Conservation (phyloP, 305 asterid species). For the Fraxinus ornus region DNA sequence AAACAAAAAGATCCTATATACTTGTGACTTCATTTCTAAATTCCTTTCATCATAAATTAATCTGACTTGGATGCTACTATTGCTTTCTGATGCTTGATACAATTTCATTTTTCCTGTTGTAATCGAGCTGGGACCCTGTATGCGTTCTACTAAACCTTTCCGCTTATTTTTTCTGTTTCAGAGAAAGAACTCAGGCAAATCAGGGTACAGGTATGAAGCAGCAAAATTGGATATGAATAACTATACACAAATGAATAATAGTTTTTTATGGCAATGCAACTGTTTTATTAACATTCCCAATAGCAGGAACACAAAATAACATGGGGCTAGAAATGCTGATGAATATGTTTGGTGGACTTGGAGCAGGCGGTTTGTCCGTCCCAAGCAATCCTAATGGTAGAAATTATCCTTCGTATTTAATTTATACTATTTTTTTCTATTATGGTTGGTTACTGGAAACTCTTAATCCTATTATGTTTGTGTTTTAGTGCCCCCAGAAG, state of each 20-base stretch:
- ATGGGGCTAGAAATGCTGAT: constrained; percentile 42
- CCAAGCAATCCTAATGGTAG: constrained; percentile 46
- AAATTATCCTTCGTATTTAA: constrained; percentile 7
- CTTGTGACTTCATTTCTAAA: not conserved
- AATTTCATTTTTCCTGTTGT: not conserved
- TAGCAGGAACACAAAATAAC: constrained; percentile 44
- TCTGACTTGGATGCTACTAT: not conserved
- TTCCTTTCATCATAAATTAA: not conserved
- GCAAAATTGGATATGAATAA: not conserved
- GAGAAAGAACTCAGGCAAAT: constrained; percentile 49
- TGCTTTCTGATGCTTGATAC: not conserved
- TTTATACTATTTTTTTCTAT: not conserved
- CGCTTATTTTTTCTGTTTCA: constrained; percentile 23
- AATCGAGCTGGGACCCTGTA: not conserved
- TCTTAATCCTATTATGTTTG: not conserved
- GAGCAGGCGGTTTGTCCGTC: constrained; percentile 42
- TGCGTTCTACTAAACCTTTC: constrained; percentile 18
- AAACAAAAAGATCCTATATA: not conserved
- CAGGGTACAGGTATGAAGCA: constrained; percentile 41
- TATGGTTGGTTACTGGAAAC: constrained; percentile 1
- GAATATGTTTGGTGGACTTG: constrained; percentile 58
- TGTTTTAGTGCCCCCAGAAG: constrained; percentile 52
- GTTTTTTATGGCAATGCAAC: constrained; percentile 5
- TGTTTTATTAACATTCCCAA: not conserved
- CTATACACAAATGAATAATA: not conserved